phyloP scores from a whole-genome alignment of 2,329 filamentous ascomycete species.

The Aureobasidium subglaciale region DNA sequence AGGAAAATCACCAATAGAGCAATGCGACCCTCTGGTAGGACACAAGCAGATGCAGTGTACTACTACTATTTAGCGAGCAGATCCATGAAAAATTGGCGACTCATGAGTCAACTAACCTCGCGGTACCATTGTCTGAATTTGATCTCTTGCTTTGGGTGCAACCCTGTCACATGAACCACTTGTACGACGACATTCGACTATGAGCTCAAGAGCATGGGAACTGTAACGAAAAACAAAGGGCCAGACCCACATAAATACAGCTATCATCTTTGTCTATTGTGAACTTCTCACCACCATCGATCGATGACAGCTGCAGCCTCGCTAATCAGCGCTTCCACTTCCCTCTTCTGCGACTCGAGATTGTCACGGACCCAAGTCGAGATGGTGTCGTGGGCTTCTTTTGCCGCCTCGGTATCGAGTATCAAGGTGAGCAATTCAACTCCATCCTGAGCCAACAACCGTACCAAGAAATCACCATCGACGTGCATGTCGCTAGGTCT shows the following conservation, averaged over 20 bases:
- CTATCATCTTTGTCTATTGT: no score
- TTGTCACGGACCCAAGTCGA: conserved; percentile 27
- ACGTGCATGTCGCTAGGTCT: conserved; percentile 29
- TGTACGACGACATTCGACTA: no score
- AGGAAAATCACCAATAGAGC: no score
- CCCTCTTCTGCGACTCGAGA: conserved; percentile 23
- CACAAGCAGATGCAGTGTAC: no score
- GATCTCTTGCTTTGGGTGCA: background rate
- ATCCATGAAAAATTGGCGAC: no score
- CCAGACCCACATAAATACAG: background rate
- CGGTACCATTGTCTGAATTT: no score
- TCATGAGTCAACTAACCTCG: no score
- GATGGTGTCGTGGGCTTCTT: conserved; percentile 20
- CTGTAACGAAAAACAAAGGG: background rate
- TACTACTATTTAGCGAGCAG: no score
- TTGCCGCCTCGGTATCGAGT: conserved; percentile 18
- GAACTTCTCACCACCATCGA: conserved; percentile 4
- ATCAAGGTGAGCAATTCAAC: conserved; percentile 19
- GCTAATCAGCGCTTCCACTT: conserved; percentile 21
- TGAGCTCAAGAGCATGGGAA: background rate
- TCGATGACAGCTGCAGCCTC: conserved; percentile 19
- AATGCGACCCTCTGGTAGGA: no score
- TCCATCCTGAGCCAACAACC: conserved; percentile 27
- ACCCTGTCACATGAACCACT: background rate
- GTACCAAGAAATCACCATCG: conserved; percentile 35